A percentile compares a stretch with the other conserved stretches of the same genome.
phyloP scores from a whole-genome alignment of 371 early-diverging fungal genomes.

The Rhizomucor pusillus region DNA sequence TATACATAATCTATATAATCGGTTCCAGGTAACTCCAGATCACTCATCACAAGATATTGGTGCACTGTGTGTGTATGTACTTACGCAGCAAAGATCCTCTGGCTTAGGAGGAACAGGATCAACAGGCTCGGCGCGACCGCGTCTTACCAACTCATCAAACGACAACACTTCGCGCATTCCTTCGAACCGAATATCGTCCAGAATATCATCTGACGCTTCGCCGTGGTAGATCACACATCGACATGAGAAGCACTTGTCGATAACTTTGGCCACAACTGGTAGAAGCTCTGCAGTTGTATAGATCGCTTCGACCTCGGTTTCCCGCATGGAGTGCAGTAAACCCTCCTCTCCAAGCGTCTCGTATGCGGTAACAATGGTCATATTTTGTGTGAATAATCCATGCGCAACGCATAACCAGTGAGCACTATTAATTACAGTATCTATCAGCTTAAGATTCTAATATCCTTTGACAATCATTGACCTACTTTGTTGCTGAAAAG shows the following conservation, averaged over 20 bases:
- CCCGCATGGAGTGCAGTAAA: slow-evolving; percentile 80
- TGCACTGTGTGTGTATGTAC: too few relatives aligned
- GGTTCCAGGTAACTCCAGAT: too few relatives aligned
- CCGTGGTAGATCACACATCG: slow-evolving; percentile 77
- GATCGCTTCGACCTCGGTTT: slow-evolving; percentile 74
- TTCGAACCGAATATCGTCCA: slow-evolving; percentile 33
- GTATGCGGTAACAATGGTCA: slow-evolving; percentile 84
- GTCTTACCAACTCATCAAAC: slow-evolving; percentile 55
- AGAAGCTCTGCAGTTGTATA: slow-evolving; percentile 85
- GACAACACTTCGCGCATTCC: slow-evolving; percentile 21
- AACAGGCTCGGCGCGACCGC: slow-evolving; percentile 63
- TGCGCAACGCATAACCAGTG: slow-evolving; percentile 75
- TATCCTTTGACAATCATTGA: not conserved
- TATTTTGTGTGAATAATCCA: slow-evolving; percentile 66
- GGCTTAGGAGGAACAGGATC: slow-evolving; percentile 64
- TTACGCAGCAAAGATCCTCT: slow-evolving; percentile 82
- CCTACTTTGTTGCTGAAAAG: slow-evolving; percentile 76
- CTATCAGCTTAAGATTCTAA: not conserved
- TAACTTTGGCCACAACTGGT: slow-evolving; percentile 62
- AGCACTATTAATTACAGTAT: slow-evolving; percentile 34
- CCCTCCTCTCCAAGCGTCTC: slow-evolving; percentile 90
- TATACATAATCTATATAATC: too few relatives aligned
- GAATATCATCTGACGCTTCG: slow-evolving; percentile 47
- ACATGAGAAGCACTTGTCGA: slow-evolving; percentile 59
- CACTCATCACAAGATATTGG: too few relatives aligned